phyloP scores from a whole-genome alignment of 306 rosid genomes.

The Abrus precatorius region DNA sequence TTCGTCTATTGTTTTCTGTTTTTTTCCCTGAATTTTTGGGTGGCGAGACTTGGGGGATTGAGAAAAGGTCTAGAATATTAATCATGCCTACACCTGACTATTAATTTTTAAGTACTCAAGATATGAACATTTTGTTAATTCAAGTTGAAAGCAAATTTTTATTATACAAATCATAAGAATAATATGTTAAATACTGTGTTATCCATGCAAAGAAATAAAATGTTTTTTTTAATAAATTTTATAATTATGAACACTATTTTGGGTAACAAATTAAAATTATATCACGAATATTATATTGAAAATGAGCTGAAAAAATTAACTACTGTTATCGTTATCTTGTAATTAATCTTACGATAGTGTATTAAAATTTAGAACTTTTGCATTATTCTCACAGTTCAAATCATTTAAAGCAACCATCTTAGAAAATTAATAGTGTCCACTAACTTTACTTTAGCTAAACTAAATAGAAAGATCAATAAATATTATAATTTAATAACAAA shows the following conservation, averaged over 20 bases:
- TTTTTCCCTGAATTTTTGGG: constrained; percentile 3
- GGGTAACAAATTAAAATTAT: neutral
- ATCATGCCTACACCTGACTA: too few relatives aligned
- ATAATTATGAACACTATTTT: neutral
- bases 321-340: neutral
- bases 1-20: constrained; percentile 1
- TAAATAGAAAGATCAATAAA: neutral
- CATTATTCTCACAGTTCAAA: neutral
- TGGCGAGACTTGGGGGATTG: too few relatives aligned
- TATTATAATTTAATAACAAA: neutral
- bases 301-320: neutral
- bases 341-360: neutral
- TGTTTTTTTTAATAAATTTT: neutral
- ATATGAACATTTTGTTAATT: neutral
- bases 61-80: too few relatives aligned
- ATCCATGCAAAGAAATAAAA: neutral
- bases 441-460: neutral
- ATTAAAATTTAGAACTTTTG: neutral
- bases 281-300: neutral
- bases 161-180: neutral
- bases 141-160: constrained; percentile 1
- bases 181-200: neutral
- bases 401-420: neutral
- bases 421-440: neutral
- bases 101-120: too few relatives aligned